Conservation (phyloP, 2,329 filamentous ascomycete genomes). For the Clonostachys byssicola region DNA sequence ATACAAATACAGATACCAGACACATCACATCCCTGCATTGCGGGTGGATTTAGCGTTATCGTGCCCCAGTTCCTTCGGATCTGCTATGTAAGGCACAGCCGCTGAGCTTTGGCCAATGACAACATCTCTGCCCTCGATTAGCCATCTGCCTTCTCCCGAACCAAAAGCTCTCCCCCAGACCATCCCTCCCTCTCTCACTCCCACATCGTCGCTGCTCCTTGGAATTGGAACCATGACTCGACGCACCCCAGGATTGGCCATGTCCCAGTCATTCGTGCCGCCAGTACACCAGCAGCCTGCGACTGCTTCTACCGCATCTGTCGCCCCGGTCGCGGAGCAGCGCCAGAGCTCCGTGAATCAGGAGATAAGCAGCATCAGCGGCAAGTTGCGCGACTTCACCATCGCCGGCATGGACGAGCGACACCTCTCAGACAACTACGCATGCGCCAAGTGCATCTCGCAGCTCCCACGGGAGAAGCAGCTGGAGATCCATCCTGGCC, state of each 20-base stretch:
- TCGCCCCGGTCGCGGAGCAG: background rate
- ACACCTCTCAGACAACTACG: slow-evolving; percentile 21
- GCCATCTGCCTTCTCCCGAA: too few species aligned
- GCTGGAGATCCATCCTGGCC: slow-evolving; percentile 22
- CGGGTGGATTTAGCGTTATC: too few species aligned
- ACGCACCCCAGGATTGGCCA: slow-evolving; percentile 4
- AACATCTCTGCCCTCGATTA: too few species aligned
- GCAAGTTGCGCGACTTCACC: slow-evolving; percentile 35
- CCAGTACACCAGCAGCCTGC: slow-evolving; percentile 2
- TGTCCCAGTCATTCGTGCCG: slow-evolving; percentile 2
- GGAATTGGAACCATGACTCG: slow-evolving; percentile 2
- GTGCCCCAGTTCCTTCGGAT: too few species aligned
- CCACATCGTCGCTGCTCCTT: too few species aligned
- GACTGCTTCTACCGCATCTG: background rate
- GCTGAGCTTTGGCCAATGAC: too few species aligned
- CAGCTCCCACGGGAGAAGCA: slow-evolving; percentile 19
- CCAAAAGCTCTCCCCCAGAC: too few species aligned
- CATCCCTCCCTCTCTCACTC: too few species aligned
- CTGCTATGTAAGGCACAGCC: too few species aligned
- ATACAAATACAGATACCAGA: too few species aligned
- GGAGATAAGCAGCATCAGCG: background rate
- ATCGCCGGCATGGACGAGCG: slow-evolving; percentile 33
- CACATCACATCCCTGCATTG: too few species aligned
- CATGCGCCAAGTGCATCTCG: slow-evolving; percentile 32
- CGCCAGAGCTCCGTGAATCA: background rate